Percentiles rank a stretch among this genome's conserved stretches.
These are phyloP conservation scores for Hyphodiscus sp. DNA, from an alignment of 2,329 filamentous ascomycete genomes.

Conservation along the genomic window DNA sequence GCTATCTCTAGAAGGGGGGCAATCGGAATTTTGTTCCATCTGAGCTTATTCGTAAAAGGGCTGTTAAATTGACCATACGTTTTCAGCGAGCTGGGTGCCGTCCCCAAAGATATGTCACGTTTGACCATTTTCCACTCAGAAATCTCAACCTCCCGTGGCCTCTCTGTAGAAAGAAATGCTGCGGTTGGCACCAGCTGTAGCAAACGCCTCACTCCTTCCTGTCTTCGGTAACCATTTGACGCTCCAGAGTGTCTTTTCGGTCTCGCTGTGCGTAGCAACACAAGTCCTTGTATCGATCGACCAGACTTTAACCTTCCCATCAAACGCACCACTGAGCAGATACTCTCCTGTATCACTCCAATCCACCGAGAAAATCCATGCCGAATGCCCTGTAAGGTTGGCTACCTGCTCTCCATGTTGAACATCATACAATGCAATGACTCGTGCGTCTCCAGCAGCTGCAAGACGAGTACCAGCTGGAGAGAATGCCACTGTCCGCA, in stretches of 20 bases:
- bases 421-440: constrained; percentile 90
- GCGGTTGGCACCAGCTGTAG: constrained; percentile 68
- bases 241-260: constrained; percentile 76
- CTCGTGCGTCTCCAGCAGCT: constrained; percentile 79
- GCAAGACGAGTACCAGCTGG: constrained; percentile 79
- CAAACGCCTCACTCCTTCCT: constrained; percentile 61
- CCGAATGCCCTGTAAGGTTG: constrained; percentile 70
- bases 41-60: too few species aligned
- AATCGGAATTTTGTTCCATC: neutral
- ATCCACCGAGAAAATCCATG: constrained; percentile 86
- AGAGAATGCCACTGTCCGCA: constrained; percentile 81
- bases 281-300: constrained; percentile 76
- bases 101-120: neutral
- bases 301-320: constrained; percentile 96
- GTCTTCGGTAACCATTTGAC: constrained; percentile 78
- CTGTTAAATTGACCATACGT: neutral
- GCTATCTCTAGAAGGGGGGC: neutral
- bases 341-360: constrained; percentile 94
- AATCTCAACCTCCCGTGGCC: constrained; percentile 53
- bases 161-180: constrained; percentile 80
- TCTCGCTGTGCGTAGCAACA: constrained; percentile 90
- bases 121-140: neutral
- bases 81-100: neutral
- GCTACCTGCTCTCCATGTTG: constrained; percentile 87
- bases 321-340: constrained; percentile 78